Conservation (phyloP, 108 stramenopile species). For the Fistulifera pelliculosa region DNA sequence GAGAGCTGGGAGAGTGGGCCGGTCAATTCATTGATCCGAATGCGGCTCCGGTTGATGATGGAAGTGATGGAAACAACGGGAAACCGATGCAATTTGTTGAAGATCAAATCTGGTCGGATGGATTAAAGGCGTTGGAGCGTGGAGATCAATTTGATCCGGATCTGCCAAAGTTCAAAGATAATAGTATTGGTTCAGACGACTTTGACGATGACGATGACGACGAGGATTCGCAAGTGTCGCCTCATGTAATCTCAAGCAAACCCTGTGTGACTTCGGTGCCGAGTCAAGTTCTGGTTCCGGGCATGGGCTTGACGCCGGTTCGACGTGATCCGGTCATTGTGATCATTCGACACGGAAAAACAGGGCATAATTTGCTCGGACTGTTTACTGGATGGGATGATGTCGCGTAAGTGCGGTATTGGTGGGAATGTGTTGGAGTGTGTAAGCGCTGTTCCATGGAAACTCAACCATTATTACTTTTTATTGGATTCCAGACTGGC, state of each 20-base stretch:
- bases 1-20: constrained; percentile 66
- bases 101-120: constrained; percentile 45
- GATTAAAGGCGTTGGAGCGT: constrained; percentile 32
- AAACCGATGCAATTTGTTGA: constrained; percentile 10
- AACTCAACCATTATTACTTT: no score
- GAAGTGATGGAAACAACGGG: constrained; percentile 56
- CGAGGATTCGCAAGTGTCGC: constrained; percentile 8
- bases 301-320: constrained; percentile 22
- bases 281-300: constrained; percentile 20
- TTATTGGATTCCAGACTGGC: no score
- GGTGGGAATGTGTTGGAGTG: no score
- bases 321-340: constrained; percentile 64
- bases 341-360: constrained; percentile 91
- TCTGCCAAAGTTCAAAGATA: constrained; percentile 23
- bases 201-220: constrained; percentile 9
- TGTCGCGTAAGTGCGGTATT: constrained; percentile 4
- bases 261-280: constrained; percentile 52
- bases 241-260: constrained; percentile 15
- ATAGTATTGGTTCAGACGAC: background rate
- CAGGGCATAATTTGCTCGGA: constrained; percentile 87
- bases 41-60: constrained; percentile 55
- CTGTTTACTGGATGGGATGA: constrained; percentile 88
- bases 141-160: constrained; percentile 58
- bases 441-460: no score
- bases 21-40: constrained; percentile 56